Evolutionary conservation across 2,329 filamentous ascomycete species (phyloP).

Genomic region (Aciculosporium take): DNA sequence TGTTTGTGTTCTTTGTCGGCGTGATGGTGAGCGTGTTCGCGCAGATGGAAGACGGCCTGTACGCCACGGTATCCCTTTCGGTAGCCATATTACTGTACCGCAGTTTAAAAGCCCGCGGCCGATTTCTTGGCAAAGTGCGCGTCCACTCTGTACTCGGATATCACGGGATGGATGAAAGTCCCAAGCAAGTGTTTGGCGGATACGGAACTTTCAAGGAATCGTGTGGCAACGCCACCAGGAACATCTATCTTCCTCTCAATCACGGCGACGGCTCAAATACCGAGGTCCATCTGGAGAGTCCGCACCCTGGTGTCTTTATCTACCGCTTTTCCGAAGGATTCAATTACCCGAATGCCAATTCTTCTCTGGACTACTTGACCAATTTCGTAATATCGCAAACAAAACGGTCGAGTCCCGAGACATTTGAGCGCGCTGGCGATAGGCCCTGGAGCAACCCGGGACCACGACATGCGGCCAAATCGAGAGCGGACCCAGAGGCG

Average conservation of each 20-base stretch:
- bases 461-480: constrained; percentile 35
- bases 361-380: constrained; percentile 69
- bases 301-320: constrained; percentile 88
- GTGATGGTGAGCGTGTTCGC: constrained; percentile 82
- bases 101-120: constrained; percentile 66
- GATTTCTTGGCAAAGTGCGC: constrained; percentile 53
- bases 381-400: constrained; percentile 56
- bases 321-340: constrained; percentile 91
- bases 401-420: constrained; percentile 57
- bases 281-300: constrained; percentile 59
- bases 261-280: constrained; percentile 89
- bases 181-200: constrained; percentile 29
- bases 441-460: constrained; percentile 93
- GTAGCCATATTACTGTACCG: constrained; percentile 69
- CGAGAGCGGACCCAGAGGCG: constrained; percentile 13
- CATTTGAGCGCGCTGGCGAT: constrained; percentile 55
- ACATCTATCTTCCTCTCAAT: constrained; percentile 75
- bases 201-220: constrained; percentile 42
- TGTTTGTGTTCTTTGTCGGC: constrained; percentile 83
- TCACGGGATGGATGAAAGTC: constrained; percentile 51
- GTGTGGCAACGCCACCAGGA: constrained; percentile 42
- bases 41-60: constrained; percentile 84
- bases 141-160: constrained; percentile 75
- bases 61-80: constrained; percentile 68
- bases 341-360: constrained; percentile 88